Conservation (phyloP, 2,329 filamentous ascomycete species). For the Aureobasidium vineae region DNA sequence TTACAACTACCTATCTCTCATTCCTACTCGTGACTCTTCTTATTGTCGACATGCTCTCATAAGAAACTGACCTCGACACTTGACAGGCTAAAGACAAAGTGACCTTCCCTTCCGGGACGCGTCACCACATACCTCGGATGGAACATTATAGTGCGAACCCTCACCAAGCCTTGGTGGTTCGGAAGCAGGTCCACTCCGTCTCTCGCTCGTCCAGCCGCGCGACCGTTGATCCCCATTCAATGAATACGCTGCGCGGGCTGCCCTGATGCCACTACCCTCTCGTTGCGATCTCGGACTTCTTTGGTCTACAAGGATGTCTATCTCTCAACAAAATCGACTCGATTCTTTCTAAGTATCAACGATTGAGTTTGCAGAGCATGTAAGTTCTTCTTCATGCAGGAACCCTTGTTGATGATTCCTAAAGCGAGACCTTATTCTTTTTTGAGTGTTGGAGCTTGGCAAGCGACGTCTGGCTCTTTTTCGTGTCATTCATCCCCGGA, state of each 20-base stretch:
- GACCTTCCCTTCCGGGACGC: neutral
- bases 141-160: neutral
- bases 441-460: neutral
- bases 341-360: neutral
- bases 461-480: neutral
- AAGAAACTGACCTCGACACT: neutral
- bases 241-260: neutral
- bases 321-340: neutral
- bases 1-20: neutral
- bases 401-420: neutral
- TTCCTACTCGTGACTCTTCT: neutral
- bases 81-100: neutral
- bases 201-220: neutral
- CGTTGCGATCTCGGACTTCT: neutral
- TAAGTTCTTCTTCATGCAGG: neutral
- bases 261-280: neutral
- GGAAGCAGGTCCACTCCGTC: neutral
- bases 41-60: neutral
- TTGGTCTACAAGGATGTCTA: neutral
- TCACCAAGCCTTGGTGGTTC: neutral
- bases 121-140: neutral
- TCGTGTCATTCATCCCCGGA: neutral
- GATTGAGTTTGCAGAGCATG: neutral
- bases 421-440: too few relatives aligned
- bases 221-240: slow-evolving; percentile 13